Evolutionary conservation across 179 eudicot genomes (phyloP), one percentile per base, ranked within the genome.

Genomic region (Actinidia arguta): DNA sequence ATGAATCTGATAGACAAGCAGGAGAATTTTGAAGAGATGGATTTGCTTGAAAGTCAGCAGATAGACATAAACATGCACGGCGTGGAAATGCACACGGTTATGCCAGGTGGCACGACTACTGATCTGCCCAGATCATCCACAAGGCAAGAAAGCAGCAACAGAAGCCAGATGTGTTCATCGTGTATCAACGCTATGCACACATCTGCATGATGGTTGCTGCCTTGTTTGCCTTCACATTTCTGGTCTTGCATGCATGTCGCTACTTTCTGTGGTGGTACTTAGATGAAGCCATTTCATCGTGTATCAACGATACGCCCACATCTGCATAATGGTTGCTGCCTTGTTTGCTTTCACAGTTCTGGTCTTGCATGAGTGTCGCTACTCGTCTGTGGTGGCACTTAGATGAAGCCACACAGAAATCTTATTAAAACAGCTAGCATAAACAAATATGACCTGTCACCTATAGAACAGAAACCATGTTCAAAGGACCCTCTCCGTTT

Each of bases 241-340:
- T 80, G 31, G 82, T 80, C 18, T 20, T 80, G 82, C 66, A 55
- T 55, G 39, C 75, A n/a, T 80, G 75, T 59, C 66, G 76, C 44
- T 52, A 75, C 27, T 80, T 76, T 20, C 63, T 54, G 36, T 36
- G 66, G 44, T 52, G 66, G 4, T 39, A 67, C 59, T 1, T 69
- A 24, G 42, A 10, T 64, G 81, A 50, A 48, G 16, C 8, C 55
- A 78, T 18, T 5, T 14, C 11, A 50, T 50, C 7, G 11, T 50
- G 54, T 50, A 6, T 8, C 11, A 12, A 6, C 11, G 9, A 50
- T 50, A 12, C 11, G 11, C 11, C 11, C 7, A 12, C 7, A 12
- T 50, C 54, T 50, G 7, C 11, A 12, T 50, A 50, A 50, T 8
- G 11, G 54, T 50, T 12, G 11, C 54, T 6, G 0, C 9, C 11